Conservation (phyloP, 1,284 basidiomycete species). For the Leccinum cinnamomeum region DNA sequence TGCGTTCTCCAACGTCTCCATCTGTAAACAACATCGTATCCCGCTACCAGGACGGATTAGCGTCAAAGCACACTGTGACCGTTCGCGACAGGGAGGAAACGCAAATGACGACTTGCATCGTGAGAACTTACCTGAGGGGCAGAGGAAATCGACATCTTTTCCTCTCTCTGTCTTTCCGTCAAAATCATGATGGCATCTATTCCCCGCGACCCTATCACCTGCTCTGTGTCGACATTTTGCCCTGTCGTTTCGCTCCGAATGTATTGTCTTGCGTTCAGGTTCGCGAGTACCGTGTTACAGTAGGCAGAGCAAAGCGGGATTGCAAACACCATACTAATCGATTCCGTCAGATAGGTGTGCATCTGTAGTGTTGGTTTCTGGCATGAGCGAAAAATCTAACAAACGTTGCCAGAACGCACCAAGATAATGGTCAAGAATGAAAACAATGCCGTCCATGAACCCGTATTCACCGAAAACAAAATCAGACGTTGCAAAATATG, state of each 20-base stretch:
- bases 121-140: neutral
- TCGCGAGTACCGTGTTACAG: conserved; percentile 12
- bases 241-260: neutral
- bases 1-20: neutral
- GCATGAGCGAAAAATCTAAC: too few relatives aligned
- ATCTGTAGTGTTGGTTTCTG: neutral
- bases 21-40: neutral
- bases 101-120: neutral
- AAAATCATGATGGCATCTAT: neutral
- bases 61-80: neutral
- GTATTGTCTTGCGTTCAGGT: conserved; percentile 9
- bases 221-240: neutral
- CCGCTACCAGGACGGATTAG: neutral
- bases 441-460: conserved; percentile 13
- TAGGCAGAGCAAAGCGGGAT: conserved; percentile 16
- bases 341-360: neutral
- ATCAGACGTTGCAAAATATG: conserved; percentile 10
- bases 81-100: neutral
- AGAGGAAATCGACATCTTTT: neutral
- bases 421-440: too few relatives aligned
- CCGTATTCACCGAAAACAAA: conserved; percentile 13
- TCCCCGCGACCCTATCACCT: neutral
- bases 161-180: neutral
- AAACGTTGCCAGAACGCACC: too few relatives aligned
- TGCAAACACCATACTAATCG: neutral